A percentile compares a stretch with the other conserved stretches of the same genome.
Conservation (phyloP, 345 rosid genomes). For the Geranium rotundifolium region DNA sequence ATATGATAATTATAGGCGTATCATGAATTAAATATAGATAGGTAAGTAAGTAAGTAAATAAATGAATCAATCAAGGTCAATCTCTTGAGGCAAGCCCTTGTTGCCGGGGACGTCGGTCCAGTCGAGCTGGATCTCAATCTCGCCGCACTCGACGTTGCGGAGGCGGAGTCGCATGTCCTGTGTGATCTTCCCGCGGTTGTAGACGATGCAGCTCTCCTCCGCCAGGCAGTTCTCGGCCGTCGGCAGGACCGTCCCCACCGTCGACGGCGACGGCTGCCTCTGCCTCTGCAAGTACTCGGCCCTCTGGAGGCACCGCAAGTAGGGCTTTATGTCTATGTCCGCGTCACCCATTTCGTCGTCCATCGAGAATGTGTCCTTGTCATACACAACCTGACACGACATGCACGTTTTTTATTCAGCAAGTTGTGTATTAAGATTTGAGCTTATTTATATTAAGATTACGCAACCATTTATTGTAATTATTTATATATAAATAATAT, state of each 20-base stretch:
- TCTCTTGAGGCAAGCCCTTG: conserved; percentile 21
- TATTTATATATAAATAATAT: no score
- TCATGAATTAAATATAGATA: no score
- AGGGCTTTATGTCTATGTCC: conserved; percentile 55
- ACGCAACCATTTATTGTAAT: no score
- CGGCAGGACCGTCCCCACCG: conserved; percentile 40
- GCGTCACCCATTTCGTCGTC: conserved; percentile 97
- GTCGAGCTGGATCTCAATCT: conserved; percentile 69
- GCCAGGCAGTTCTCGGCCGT: conserved; percentile 55
- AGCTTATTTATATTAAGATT: no score
- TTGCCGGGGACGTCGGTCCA: conserved; percentile 84
- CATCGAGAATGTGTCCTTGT: conserved; percentile 71
- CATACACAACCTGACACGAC: conserved; percentile 51
- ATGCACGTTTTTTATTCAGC: not conserved
- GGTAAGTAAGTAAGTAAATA: no score
- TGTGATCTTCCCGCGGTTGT: conserved; percentile 36
- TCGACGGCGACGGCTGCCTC: conserved; percentile 47
- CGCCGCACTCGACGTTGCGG: conserved; percentile 81
- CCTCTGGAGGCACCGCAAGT: conserved; percentile 42
- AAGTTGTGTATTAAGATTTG: no score
- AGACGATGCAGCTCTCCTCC: conserved; percentile 46
- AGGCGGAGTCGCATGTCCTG: conserved; percentile 64
- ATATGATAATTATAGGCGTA: no score
- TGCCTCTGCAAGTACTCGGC: conserved; percentile 26
- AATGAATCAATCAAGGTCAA: not conserved